Conservation (phyloP, 495 filamentous ascomycete genomes). For the Achaetomiella virescens region DNA sequence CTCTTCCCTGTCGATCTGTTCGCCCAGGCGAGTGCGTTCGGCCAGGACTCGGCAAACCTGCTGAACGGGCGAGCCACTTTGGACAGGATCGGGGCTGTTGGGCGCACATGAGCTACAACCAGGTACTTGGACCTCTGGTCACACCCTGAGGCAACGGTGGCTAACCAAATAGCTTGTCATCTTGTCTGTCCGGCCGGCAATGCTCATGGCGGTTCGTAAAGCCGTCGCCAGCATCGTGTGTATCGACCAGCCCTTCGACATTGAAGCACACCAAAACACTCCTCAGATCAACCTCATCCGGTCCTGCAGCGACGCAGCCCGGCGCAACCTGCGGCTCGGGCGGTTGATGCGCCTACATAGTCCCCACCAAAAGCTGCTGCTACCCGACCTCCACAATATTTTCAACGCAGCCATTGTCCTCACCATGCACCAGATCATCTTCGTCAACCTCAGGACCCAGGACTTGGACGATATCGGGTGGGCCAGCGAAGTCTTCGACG, state of each 20-base stretch:
- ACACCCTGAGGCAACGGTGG: neutral
- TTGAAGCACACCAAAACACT: constrained; percentile 14
- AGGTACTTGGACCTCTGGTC: constrained; percentile 21
- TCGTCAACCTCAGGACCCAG: constrained; percentile 21
- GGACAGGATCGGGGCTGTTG: constrained; percentile 26
- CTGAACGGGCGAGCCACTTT: constrained; percentile 9
- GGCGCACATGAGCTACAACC: constrained; percentile 39
- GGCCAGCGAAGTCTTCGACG: constrained; percentile 26
- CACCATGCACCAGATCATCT: constrained; percentile 32
- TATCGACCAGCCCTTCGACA: constrained; percentile 9
- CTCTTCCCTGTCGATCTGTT: constrained; percentile 8
- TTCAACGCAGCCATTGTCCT: constrained; percentile 43
- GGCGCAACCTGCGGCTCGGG: constrained; percentile 31
- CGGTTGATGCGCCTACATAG: constrained; percentile 21
- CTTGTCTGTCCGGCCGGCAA: constrained; percentile 35
- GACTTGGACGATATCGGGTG: constrained; percentile 24
- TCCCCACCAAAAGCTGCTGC: constrained; percentile 23
- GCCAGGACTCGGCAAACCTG: constrained; percentile 4
- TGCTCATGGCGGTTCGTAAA: constrained; percentile 35
- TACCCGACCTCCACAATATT: constrained; percentile 36
- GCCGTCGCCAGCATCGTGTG: constrained; percentile 24
- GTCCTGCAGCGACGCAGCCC: constrained; percentile 30
- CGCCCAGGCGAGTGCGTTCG: neutral
- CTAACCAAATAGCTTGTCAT: constrained; percentile 32
- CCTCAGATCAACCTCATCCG: constrained; percentile 15